phyloP scores from a whole-genome alignment of 2,329 filamentous ascomycete species.

The Fusarium sublunatum region DNA sequence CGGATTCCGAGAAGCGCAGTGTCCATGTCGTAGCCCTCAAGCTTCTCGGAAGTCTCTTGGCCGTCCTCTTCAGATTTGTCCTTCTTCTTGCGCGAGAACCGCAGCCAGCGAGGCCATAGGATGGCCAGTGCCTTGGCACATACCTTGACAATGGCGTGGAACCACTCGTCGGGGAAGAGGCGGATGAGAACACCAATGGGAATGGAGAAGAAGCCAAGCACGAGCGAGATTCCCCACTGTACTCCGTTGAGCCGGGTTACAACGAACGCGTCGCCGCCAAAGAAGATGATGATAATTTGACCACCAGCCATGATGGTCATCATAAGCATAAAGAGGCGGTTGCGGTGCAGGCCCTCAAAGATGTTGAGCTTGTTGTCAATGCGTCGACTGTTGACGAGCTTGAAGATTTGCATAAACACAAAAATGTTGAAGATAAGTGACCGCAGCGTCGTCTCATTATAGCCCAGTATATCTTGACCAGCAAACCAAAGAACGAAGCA shows the following conservation, averaged over 20 bases:
- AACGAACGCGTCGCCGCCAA: slow-evolving; percentile 74
- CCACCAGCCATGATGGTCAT: slow-evolving; percentile 49
- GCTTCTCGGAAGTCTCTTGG: slow-evolving; percentile 24
- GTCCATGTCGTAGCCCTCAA: slow-evolving; percentile 35
- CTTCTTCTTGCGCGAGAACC: slow-evolving; percentile 34
- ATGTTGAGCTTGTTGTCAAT: slow-evolving; percentile 90
- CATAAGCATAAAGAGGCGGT: slow-evolving; percentile 38
- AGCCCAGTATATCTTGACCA: slow-evolving; percentile 63
- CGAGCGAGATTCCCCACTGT: slow-evolving; percentile 85
- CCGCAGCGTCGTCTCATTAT: slow-evolving; percentile 55
- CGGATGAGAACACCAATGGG: slow-evolving; percentile 80
- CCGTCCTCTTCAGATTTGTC: slow-evolving; percentile 18
- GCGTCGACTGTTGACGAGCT: slow-evolving; percentile 72
- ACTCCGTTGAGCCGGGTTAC: slow-evolving; percentile 70
- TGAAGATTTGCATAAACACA: slow-evolving; percentile 80
- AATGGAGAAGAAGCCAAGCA: slow-evolving; percentile 79
- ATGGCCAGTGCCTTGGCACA: neutral
- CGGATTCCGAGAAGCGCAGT: slow-evolving; percentile 34
- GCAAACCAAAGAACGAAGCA: slow-evolving; percentile 71
- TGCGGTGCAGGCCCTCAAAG: slow-evolving; percentile 72
- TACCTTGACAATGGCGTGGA: slow-evolving; percentile 31
- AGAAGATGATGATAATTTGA: slow-evolving; percentile 39
- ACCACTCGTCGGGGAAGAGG: slow-evolving; percentile 74
- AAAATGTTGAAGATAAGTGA: slow-evolving; percentile 76
- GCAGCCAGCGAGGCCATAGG: slow-evolving; percentile 36